Base-by-base conservation (phyloP, 1,284 basidiomycete genomes). In the Marasmius oreades region DNA sequence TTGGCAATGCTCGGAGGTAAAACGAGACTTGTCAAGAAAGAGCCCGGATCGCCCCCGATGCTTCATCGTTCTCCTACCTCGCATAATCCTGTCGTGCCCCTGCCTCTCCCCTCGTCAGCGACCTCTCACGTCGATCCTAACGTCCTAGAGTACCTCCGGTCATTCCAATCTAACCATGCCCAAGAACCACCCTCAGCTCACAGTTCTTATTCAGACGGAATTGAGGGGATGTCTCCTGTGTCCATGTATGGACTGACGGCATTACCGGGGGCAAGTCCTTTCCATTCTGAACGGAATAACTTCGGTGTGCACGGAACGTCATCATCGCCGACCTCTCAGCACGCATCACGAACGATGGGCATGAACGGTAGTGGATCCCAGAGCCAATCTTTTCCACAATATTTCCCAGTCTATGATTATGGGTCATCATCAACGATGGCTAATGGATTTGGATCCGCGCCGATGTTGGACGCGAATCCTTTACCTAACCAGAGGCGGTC, bases 381-480 rank as follows among this genome's bases (percentile, higher is more conserved):
- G 18, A 48, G 47, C 23, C 65, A 64, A 5, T 68, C 74, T 26
- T 82, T 84, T 70, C 88, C 88, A 8, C 79, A 78, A 61, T 90
- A 90, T 63, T 89, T 90, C 76, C 80, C 86, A 1, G 88, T 89
- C 31, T 90, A 87, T 62, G 88, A 90, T 65, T 90, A 90, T 66
- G 77, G 75, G 14, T 73, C 75, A 55, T 73, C 75, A 55, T 66
- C 66, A 33, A 62, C 66, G 24, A 68, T 67, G 60, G 61, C 45
- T 48, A 63, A 58, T 39, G 61, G 59, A 22, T 74, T 71, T 37
- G 67, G 65, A 5, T 66, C 70, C 43, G 57, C 68, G 22, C 72
- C 72, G 11, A 67, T 76, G 62, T 61, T 76, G 18, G 75, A 77
- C 55, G 55, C 69, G 24, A 66, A 68, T 43, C 73, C 77, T 5